Evolutionary conservation across 225 moss, liverwort and hornwort genomes (phyloP).

Genomic region (Climacium dendroides): DNA sequence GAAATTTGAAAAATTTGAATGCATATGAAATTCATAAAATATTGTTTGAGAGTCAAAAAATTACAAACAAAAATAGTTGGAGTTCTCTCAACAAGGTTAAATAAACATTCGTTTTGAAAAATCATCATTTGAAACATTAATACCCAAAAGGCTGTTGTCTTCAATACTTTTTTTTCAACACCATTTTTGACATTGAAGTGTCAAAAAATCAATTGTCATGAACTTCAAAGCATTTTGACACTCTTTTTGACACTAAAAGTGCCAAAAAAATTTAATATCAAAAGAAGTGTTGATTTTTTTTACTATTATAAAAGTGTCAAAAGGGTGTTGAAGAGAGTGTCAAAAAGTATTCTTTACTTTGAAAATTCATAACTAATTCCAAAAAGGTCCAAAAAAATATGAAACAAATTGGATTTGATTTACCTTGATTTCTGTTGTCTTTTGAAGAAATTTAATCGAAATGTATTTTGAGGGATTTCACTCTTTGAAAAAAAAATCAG

Average conservation of each 20-base stretch:
- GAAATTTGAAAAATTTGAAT: neutral
- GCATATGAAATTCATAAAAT: neutral
- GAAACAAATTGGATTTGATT: neutral
- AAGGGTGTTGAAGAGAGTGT: no score
- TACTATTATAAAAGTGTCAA: no score
- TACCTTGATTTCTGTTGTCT: neutral
- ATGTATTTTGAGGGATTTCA: fast-evolving
- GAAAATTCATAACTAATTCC: no score
- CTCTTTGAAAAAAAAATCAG: neutral
- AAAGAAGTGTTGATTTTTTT: no score
- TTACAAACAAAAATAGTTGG: neutral
- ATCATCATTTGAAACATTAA: neutral
- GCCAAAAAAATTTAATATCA: no score
- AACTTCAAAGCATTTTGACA: no score
- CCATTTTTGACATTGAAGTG: neutral
- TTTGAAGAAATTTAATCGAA: neutral
- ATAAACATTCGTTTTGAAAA: neutral
- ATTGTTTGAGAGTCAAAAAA: neutral
- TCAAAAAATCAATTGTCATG: neutral
- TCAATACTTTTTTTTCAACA: neutral
- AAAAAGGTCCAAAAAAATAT: no score
- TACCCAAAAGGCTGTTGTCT: neutral
- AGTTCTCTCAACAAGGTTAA: fast-evolving
- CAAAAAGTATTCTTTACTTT: no score
- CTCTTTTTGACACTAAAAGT: neutral